These are phyloP conservation scores for Pyrenochaeta sp. DNA, from an alignment of 2,329 filamentous ascomycete genomes.

Conservation along the genomic window DNA sequence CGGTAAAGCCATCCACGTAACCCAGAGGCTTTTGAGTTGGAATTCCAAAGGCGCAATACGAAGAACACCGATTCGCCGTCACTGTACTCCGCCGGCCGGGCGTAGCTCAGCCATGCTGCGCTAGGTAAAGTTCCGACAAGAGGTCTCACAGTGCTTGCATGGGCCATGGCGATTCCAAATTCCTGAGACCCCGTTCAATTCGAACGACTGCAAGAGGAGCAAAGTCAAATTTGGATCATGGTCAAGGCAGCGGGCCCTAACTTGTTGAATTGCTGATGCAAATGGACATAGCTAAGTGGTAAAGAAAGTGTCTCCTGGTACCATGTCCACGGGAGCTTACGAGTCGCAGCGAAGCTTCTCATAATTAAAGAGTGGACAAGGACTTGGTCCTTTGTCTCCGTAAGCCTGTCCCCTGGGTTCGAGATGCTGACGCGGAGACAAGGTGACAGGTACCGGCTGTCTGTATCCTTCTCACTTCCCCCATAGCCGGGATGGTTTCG, in stretches of 20 bases:
- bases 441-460: slow-evolving; percentile 24
- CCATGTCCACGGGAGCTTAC: slow-evolving; percentile 3
- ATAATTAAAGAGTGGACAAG: slow-evolving; percentile 2
- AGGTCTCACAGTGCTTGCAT: slow-evolving; percentile 9
- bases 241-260: neutral
- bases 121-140: slow-evolving; percentile 6
- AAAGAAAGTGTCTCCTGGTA: slow-evolving; percentile 2
- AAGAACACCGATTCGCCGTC: slow-evolving; percentile 10
- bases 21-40: too few species aligned
- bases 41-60: neutral
- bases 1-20: slow-evolving; percentile 5
- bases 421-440: slow-evolving; percentile 33
- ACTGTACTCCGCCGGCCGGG: slow-evolving; percentile 12
- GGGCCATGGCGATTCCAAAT: slow-evolving; percentile 3
- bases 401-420: slow-evolving; percentile 12
- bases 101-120: slow-evolving; percentile 18
- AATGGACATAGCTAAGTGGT: neutral
- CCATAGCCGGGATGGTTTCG: slow-evolving; percentile 5
- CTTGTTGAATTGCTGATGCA: slow-evolving; percentile 1
- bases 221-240: neutral
- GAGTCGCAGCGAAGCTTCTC: slow-evolving; percentile 9
- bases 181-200: neutral
- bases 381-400: slow-evolving; percentile 8
- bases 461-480: slow-evolving; percentile 8
- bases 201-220: neutral